Conservation (phyloP, 345 rosid genomes). For the Dimocarpus longan region DNA sequence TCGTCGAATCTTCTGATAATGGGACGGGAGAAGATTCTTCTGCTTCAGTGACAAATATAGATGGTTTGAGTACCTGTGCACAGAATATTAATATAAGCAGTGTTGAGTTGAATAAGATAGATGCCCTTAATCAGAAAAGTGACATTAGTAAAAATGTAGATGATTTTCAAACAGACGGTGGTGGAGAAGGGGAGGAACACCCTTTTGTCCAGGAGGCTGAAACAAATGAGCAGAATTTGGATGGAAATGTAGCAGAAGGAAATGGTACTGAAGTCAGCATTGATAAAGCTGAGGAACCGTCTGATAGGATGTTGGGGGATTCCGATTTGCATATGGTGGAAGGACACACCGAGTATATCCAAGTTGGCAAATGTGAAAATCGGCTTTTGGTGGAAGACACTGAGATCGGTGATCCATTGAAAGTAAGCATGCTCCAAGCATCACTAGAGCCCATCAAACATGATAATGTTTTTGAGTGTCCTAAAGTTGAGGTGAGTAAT, state of each 20-base stretch:
- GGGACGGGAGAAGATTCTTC: conserved; percentile 34
- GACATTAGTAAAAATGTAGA: conserved; percentile 26
- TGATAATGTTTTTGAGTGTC: conserved; percentile 21
- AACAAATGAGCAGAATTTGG: conserved; percentile 27
- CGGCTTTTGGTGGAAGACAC: conserved; percentile 26
- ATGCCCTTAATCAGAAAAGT: conserved; percentile 24
- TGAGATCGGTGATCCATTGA: conserved; percentile 26
- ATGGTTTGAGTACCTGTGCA: conserved; percentile 21
- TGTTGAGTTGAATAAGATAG: conserved; percentile 38
- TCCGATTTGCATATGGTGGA: conserved; percentile 37
- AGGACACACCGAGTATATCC: conserved; percentile 35
- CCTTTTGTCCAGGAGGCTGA: conserved; percentile 24
- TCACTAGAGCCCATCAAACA: conserved; percentile 22
- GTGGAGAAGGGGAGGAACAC: conserved; percentile 21
- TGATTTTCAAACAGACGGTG: conserved; percentile 27
- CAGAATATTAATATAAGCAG: conserved; percentile 27
- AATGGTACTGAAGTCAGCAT: conserved; percentile 18
- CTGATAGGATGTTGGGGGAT: conserved; percentile 31
- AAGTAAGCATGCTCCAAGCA: conserved; percentile 16
- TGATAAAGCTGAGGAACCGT: conserved; percentile 33
- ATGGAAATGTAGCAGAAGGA: conserved; percentile 36
- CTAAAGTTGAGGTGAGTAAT: conserved; percentile 30
- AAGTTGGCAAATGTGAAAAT: conserved; percentile 29
- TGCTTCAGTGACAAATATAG: conserved; percentile 44
- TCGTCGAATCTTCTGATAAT: conserved; percentile 36